A percentile compares a stretch with the other conserved stretches of the same genome.
Evolutionary conservation across 2,329 filamentous ascomycete species (phyloP).

Genomic region (Verticillium albo-atrum): DNA sequence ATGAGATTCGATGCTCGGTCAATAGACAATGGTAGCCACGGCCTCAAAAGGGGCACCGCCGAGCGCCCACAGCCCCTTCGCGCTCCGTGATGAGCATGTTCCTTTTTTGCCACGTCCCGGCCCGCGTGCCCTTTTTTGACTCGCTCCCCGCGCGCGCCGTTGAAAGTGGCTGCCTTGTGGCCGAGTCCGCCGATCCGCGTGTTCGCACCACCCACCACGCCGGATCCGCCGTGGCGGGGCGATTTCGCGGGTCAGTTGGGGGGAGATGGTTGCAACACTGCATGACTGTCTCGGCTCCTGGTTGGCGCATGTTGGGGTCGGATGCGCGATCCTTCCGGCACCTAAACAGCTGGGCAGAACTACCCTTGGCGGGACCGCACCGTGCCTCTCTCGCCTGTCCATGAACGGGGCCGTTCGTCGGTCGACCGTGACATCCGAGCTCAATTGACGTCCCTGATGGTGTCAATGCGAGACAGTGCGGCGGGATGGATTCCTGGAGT

Average conservation of each 20-base stretch:
- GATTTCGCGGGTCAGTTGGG: background rate
- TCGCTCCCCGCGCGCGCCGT: background rate
- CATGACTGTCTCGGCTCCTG: background rate
- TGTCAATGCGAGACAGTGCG: too few relatives aligned
- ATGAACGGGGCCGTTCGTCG: too few relatives aligned
- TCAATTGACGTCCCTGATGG: too few relatives aligned
- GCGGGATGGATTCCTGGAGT: too few relatives aligned
- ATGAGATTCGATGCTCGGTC: background rate
- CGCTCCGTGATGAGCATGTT: background rate
- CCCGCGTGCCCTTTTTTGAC: background rate
- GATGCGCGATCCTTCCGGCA: background rate
- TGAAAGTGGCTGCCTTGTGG: background rate
- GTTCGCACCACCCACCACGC: background rate
- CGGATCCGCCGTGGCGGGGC: background rate
- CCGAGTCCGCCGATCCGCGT: background rate
- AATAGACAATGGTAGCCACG: background rate
- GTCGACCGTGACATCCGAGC: too few relatives aligned
- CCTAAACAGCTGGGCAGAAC: background rate
- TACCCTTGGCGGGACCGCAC: too few relatives aligned
- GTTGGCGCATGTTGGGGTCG: background rate
- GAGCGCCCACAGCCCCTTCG: background rate
- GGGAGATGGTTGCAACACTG: background rate
- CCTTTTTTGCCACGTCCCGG: background rate
- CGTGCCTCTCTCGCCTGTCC: too few relatives aligned
- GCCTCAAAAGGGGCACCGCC: background rate